These are phyloP conservation scores for Volutella citrinella DNA, from an alignment of 2,329 filamentous ascomycete species.

Conservation along the genomic window DNA sequence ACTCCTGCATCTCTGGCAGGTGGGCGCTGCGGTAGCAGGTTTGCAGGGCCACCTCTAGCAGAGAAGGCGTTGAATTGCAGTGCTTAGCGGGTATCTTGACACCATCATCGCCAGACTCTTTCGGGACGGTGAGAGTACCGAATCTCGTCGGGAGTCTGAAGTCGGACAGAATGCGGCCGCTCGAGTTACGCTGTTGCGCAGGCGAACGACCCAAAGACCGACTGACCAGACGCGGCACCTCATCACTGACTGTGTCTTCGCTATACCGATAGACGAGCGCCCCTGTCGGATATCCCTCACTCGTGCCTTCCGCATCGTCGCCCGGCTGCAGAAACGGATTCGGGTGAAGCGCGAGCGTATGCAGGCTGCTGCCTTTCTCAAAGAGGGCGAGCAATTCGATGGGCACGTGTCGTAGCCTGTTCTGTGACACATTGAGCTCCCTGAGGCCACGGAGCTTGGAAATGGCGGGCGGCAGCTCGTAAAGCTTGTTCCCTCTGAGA, in stretches of 20 bases:
- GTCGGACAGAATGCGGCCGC: slow-evolving; percentile 26
- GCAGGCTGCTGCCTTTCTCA: slow-evolving; percentile 41
- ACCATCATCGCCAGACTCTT: too few relatives aligned
- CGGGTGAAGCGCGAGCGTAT: slow-evolving; percentile 54
- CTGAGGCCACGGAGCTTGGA: slow-evolving; percentile 54
- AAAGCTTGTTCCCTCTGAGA: slow-evolving; percentile 61
- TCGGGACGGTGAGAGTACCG: slow-evolving; percentile 14
- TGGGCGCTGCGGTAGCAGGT: slow-evolving; percentile 43
- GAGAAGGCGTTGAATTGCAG: slow-evolving; percentile 43
- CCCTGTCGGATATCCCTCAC: slow-evolving; percentile 6
- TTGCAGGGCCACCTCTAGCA: slow-evolving; percentile 50
- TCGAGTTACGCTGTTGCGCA: slow-evolving; percentile 29
- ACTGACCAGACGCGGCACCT: slow-evolving; percentile 20
- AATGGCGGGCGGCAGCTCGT: slow-evolving; percentile 59
- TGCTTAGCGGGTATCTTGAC: too few relatives aligned
- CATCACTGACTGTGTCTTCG: not conserved
- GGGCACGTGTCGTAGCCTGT: slow-evolving; percentile 58
- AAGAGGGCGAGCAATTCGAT: slow-evolving; percentile 60
- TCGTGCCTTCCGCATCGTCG: too few relatives aligned
- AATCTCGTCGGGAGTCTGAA: slow-evolving; percentile 30
- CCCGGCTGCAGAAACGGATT: slow-evolving; percentile 58
- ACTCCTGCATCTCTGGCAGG: slow-evolving; percentile 39
- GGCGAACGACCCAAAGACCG: slow-evolving; percentile 28
- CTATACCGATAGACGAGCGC: slow-evolving; percentile 10
- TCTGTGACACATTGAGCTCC: slow-evolving; percentile 65